A percentile compares a stretch with the other conserved stretches of the same genome.
These are phyloP conservation scores for Cyberlindnera galapagoensis DNA, from an alignment of 805 yeast species.

Conservation along the genomic window DNA sequence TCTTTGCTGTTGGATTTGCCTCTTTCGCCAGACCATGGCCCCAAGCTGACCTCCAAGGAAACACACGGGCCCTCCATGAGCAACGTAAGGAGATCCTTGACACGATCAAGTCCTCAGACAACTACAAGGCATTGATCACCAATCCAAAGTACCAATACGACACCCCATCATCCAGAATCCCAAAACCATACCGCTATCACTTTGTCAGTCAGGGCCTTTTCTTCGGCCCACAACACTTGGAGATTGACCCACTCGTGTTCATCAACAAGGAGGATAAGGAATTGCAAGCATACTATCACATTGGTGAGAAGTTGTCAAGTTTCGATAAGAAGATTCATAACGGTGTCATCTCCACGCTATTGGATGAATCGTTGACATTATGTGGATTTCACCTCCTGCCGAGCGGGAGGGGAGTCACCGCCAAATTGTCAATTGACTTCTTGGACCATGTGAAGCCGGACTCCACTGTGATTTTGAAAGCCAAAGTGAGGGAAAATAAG, in stretches of 20 bases:
- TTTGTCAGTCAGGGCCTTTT: constrained; percentile 71
- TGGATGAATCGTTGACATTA: constrained; percentile 81
- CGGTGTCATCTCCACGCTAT: constrained; percentile 69
- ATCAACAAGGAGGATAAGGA: constrained; percentile 43
- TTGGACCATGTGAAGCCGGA: constrained; percentile 41
- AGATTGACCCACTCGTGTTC: constrained; percentile 71
- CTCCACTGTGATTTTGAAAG: constrained; percentile 58
- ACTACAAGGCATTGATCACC: constrained; percentile 20
- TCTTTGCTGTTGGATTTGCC: constrained; percentile 22
- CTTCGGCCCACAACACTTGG: constrained; percentile 59
- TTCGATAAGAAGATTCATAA: constrained; percentile 72
- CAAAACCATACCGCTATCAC: constrained; percentile 50
- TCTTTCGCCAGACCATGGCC: constrained; percentile 24
- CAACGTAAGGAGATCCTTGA: constrained; percentile 24
- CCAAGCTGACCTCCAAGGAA: constrained; percentile 8
- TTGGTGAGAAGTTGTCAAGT: constrained; percentile 62
- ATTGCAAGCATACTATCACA: constrained; percentile 58
- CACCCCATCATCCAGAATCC: constrained; percentile 41
- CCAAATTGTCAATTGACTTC: constrained; percentile 61
- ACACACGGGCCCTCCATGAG: constrained; percentile 14
- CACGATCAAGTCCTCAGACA: constrained; percentile 22
- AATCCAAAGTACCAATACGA: constrained; percentile 23
- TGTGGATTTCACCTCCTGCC: constrained; percentile 85
- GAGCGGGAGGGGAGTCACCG: constrained; percentile 83
- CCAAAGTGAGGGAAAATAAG: constrained; percentile 54